Conservation (phyloP, 2,329 filamentous ascomycete genomes). For the Talaromyces amestolkiae region DNA sequence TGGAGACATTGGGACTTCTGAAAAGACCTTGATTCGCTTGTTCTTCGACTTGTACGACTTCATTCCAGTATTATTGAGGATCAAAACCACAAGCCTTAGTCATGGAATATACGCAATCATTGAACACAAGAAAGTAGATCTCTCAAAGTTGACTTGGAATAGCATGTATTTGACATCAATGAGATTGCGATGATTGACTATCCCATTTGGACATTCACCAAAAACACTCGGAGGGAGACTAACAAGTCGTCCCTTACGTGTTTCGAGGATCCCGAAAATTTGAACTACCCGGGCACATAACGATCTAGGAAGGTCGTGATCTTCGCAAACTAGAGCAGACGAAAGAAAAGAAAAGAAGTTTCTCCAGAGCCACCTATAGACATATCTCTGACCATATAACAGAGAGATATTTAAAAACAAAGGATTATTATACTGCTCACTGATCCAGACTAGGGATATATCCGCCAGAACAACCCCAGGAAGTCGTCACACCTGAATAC, state of each 20-base stretch:
- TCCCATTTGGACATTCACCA: not conserved
- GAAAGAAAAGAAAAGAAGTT: too few species aligned
- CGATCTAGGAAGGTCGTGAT: not conserved
- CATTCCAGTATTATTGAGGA: too few species aligned
- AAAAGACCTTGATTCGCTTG: not conserved
- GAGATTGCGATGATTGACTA: not conserved
- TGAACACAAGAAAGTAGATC: not conserved
- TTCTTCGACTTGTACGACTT: too few species aligned
- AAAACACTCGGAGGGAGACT: not conserved
- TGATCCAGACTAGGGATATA: too few species aligned
- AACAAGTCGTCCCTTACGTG: not conserved
- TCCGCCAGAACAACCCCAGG: too few species aligned
- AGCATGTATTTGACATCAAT: not conserved
- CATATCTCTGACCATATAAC: too few species aligned
- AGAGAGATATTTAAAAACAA: too few species aligned
- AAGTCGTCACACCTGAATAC: too few species aligned
- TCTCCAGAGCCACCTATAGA: too few species aligned
- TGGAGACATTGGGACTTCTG: not conserved
- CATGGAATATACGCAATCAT: too few species aligned
- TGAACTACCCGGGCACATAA: conserved; percentile 2
- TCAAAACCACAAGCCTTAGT: too few species aligned
- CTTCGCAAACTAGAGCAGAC: not conserved
- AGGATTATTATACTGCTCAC: too few species aligned
- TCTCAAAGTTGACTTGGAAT: not conserved
- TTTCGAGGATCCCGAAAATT: not conserved